Base-by-base conservation (phyloP, 192 early-diverging fungal species). In the Phlyctochytrium planicorne region DNA sequence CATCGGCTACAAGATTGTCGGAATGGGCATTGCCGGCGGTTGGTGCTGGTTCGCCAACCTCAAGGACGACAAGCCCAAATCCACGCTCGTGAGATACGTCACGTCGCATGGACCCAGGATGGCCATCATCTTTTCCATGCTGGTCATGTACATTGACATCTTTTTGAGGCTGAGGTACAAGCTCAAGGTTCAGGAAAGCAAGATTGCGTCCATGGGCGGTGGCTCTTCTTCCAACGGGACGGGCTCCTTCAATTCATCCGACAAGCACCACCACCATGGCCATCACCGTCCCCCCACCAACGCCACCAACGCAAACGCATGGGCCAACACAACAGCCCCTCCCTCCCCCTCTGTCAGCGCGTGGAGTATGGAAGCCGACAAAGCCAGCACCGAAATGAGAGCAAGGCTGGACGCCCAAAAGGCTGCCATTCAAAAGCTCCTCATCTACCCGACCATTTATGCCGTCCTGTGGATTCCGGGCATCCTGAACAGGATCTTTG, bases 31-130 rank as follows among this genome's bases (percentile, higher is more conserved):
- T n/a, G n/a, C 40, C 12, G 40, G 40, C 40, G 10, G 12, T n/a
- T 50, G 40, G 40, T 50, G 40, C 40, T 50, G 40, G 40, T 50
- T n/a, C n/a, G n/a, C n/a, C n/a, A n/a, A n/a, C n/a, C n/a, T 50
- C n/a, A n/a, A 10, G 10, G 40, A n/a, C 12, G n/a, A 10, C 12
- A 50, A 14, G 40, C 40, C 40, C 12, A 14, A 14, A n/a, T 10
- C 40, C 12, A 50, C 10, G 12, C n/a, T 14, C 40, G 40, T 50
- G 10, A 10, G 40, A 50, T 50, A 50, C n/a, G 40, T 10, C 10
- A 10, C n/a, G n/a, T 14, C 40, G 40, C 40, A 50, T n/a, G 40
- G 40, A n/a, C 40, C 40, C 12, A 50, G 40, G n/a, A 50, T 50
- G 40, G 10, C n/a, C 40, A 50, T 50, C n/a, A n/a, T 50, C n/a